These are phyloP conservation scores for Candida ponderosae DNA, from an alignment of 805 yeast genomes.

Conservation along the genomic window DNA sequence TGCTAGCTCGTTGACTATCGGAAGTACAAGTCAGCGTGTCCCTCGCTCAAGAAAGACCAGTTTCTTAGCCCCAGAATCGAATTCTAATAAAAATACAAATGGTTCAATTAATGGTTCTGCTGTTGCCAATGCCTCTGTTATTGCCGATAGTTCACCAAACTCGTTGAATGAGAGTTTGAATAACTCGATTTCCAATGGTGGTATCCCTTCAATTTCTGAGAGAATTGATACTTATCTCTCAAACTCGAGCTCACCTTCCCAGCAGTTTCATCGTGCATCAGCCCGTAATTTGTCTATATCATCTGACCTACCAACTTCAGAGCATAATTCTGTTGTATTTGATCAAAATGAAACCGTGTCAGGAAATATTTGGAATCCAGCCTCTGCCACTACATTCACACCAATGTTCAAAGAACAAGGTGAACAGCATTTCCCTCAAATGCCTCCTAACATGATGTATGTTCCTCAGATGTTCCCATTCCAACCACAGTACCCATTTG, in stretches of 20 bases:
- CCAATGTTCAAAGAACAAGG: constrained; percentile 27
- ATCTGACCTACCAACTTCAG: constrained; percentile 23
- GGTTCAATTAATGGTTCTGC: no score
- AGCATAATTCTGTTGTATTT: constrained; percentile 24
- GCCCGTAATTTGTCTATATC: constrained; percentile 16
- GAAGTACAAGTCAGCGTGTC: constrained; percentile 23
- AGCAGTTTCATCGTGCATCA: constrained; percentile 22
- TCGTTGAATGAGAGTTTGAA: constrained; percentile 22
- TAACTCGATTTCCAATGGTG: constrained; percentile 8
- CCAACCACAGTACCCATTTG: constrained; percentile 7
- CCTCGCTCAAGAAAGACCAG: constrained; percentile 46
- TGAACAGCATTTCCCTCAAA: constrained; percentile 1
- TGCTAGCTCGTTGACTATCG: constrained; percentile 32
- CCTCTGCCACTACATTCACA: constrained; percentile 48
- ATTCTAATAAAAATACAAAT: constrained; percentile 1
- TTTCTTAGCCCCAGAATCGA: constrained; percentile 28
- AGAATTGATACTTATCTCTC: constrained; percentile 48
- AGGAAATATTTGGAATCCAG: constrained; percentile 56
- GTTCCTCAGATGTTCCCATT: neutral
- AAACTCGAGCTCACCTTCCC: constrained; percentile 38
- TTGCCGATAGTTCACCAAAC: constrained; percentile 18
- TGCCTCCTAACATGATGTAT: neutral
- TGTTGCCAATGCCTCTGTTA: constrained; percentile 1
- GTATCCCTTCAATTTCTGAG: constrained; percentile 30
- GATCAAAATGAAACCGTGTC: constrained; percentile 20